These are phyloP conservation scores for Voacanga thouarsii DNA, from an alignment of 257 asterid species.

Conservation along the genomic window DNA sequence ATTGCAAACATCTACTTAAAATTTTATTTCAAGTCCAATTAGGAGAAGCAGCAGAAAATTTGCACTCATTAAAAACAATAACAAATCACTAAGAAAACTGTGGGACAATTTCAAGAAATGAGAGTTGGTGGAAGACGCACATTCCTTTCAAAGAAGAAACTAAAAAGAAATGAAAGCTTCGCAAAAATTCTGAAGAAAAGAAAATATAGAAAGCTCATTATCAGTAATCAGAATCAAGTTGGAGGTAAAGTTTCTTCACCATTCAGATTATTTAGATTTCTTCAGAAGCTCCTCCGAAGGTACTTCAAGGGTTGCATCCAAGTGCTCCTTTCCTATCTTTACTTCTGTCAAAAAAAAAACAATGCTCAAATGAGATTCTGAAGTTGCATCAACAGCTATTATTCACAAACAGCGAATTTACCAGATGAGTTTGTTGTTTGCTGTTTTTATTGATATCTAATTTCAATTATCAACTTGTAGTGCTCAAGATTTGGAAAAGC, in stretches of 20 bases:
- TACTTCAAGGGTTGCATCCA: slow-evolving; percentile 78
- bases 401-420: not conserved
- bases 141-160: not conserved
- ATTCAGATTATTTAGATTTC: slow-evolving; percentile 28
- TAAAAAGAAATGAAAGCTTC: not conserved
- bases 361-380: not conserved
- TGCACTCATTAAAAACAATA: too few species aligned
- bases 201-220: not conserved
- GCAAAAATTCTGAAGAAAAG: not conserved
- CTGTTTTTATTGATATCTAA: not conserved
- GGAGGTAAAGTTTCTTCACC: not conserved
- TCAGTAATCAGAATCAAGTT: not conserved
- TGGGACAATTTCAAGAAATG: not conserved
- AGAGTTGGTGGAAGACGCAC: not conserved
- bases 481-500: too few species aligned
- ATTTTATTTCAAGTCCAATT: too few species aligned
- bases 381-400: not conserved
- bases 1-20: too few species aligned
- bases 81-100: too few species aligned
- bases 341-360: slow-evolving; percentile 50
- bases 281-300: slow-evolving; percentile 83
- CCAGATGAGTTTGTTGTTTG: not conserved
- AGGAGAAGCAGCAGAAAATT: too few species aligned
- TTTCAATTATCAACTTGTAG: not conserved
- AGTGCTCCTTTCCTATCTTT: slow-evolving; percentile 71